Base-by-base conservation (phyloP, 1,284 basidiomycete genomes). In the Tilletia horrida region DNA sequence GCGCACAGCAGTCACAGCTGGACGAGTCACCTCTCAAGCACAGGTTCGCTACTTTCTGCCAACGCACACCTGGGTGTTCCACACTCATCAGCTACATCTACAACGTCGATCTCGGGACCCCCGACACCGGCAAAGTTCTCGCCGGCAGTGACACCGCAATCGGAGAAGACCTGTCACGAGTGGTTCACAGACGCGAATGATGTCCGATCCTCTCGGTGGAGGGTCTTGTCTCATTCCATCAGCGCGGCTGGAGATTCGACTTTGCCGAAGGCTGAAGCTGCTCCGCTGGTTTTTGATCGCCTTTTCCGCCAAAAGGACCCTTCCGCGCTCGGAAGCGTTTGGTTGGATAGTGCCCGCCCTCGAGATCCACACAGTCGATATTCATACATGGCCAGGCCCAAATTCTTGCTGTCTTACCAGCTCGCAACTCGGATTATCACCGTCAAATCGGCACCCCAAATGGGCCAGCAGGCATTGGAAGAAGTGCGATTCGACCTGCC, bases 281-380 rank as follows among this genome's bases (percentile, higher is more conserved):
- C 83, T 14, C 73, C 79, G 25, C 76, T 80, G 52, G 79, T 85
- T 3, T 85, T 85, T 65, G 82, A 85, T 65, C 68, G 69, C 0
- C 67, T 84, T 1, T 76, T 85, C 21, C 75, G 75, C 52, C 64
- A 68, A 68, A 23, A 14, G 13, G n/a, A 35, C 18, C 21, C 57
- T 2, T 70, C 70, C 59, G 55, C 67, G 1, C 71, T 84, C 0
- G 85, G 84, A 1, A 82, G 84, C 55, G 75, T 85, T 1, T 86
- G 85, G 85, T 77, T 86, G 0, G 85, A 86, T 65, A 84, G 84
- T 7, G 78, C 81, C 1, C 71, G 80, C 65, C 69, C 29, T 69
- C 67, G 67, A 55, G 69, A 52, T 35, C 76, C 66, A 9, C 73
- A 73, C 57, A 69, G 69, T 29, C 66, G 73, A 2, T 75, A 73